Percentiles rank a stretch among this genome's conserved stretches.
Conservation (phyloP, 768 basidiomycete species). For the Pisolithus microcarpus region DNA sequence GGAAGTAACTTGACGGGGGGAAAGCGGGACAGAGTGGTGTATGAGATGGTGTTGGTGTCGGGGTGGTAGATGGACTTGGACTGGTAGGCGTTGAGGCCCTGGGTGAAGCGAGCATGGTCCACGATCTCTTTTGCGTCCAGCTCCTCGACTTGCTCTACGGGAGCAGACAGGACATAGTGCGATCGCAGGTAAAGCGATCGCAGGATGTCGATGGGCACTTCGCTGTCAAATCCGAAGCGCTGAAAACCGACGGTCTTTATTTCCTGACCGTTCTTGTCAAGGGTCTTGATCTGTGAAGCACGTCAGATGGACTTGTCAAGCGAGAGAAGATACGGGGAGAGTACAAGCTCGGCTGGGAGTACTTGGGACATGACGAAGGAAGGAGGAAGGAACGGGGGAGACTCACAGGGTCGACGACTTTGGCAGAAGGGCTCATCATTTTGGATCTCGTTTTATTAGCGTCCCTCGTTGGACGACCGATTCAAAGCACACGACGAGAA, state of each 20-base stretch:
- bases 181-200: slow-evolving; percentile 85
- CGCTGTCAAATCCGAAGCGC: slow-evolving; percentile 86
- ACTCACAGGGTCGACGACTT: slow-evolving; percentile 6
- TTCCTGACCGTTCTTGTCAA: slow-evolving; percentile 70
- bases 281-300: slow-evolving; percentile 43
- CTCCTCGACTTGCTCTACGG: slow-evolving; percentile 30
- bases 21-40: slow-evolving; percentile 86
- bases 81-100: slow-evolving; percentile 49
- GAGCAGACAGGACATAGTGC: slow-evolving; percentile 55
- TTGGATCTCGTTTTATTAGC: no score
- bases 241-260: slow-evolving; percentile 77
- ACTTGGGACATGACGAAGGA: slow-evolving; percentile 17
- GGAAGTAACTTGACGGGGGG: slow-evolving; percentile 87
- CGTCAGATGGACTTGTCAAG: slow-evolving; percentile 2
- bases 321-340: neutral
- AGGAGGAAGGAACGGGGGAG: neutral
- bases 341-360: slow-evolving; percentile 15
- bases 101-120: slow-evolving; percentile 47
- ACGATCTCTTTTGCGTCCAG: slow-evolving; percentile 35
- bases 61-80: slow-evolving; percentile 85
- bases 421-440: slow-evolving; percentile 4
- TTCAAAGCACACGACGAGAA: no score
- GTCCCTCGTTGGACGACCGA: no score
- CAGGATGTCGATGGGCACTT: slow-evolving; percentile 71
- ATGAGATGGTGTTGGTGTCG: slow-evolving; percentile 75